These are phyloP conservation scores for Emmonsiellopsis sp. DNA, from an alignment of 2,329 filamentous ascomycete species.

Conservation along the genomic window DNA sequence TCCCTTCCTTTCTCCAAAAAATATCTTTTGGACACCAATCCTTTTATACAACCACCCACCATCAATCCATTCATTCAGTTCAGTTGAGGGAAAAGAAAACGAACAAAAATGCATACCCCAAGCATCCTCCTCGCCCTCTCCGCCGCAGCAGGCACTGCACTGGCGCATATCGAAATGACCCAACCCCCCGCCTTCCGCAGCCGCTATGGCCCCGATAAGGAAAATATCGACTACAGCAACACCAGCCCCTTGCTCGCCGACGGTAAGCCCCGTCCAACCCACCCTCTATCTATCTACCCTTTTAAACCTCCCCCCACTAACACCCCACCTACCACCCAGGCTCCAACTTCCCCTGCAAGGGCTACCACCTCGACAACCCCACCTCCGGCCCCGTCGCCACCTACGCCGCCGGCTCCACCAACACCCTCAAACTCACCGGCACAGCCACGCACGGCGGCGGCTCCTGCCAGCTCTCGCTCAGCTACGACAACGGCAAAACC, in stretches of 20 bases:
- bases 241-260: slow-evolving; percentile 54
- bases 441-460: slow-evolving; percentile 59
- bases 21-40: background rate
- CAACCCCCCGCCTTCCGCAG: slow-evolving; percentile 47
- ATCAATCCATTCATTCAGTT: background rate
- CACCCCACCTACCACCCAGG: slow-evolving; percentile 30
- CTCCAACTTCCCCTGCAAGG: slow-evolving; percentile 69
- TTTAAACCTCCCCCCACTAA: background rate
- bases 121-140: slow-evolving; percentile 4
- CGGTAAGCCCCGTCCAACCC: slow-evolving; percentile 2
- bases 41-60: background rate
- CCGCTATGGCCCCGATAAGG: slow-evolving; percentile 38
- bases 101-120: slow-evolving; percentile 6
- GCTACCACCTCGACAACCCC: slow-evolving; percentile 42
- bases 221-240: slow-evolving; percentile 60
- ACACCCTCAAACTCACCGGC: slow-evolving; percentile 57
- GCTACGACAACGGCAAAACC: slow-evolving; percentile 60
- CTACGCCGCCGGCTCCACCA: slow-evolving; percentile 53
- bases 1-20: background rate
- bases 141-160: slow-evolving; percentile 10
- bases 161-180: slow-evolving; percentile 48
- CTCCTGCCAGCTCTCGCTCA: slow-evolving; percentile 67
- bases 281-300: background rate
- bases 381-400: slow-evolving; percentile 48
- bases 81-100: background rate